These are phyloP conservation scores for Ophiostoma triangulosporum DNA, from an alignment of 2,329 filamentous ascomycete species.

Conservation along the genomic window DNA sequence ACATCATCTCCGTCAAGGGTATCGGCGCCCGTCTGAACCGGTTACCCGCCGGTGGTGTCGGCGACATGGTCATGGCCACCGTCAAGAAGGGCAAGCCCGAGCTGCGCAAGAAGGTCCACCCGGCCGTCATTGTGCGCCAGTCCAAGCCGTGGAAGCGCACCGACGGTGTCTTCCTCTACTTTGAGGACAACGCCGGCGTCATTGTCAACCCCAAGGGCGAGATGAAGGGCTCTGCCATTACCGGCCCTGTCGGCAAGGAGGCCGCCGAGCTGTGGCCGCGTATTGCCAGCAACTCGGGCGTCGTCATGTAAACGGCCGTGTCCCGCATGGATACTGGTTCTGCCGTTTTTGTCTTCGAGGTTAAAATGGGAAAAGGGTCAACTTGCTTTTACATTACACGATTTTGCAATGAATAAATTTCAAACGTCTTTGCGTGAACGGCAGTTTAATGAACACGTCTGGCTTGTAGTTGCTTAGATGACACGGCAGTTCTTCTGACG, in stretches of 20 bases:
- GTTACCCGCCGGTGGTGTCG: constrained; percentile 91
- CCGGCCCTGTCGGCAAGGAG: constrained; percentile 98
- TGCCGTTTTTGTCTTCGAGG: background rate
- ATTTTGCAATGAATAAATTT: no score
- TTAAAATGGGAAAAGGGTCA: background rate
- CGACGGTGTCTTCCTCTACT: constrained; percentile 98
- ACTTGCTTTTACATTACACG: constrained; percentile 3
- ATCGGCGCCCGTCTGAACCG: constrained; percentile 95
- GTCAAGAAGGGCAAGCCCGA: constrained; percentile 99
- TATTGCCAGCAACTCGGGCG: constrained; percentile 99
- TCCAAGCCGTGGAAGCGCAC: constrained; percentile 98
- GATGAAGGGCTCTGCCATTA: constrained; percentile 99
- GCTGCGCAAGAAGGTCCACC: constrained; percentile 99
- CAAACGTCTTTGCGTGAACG: no score
- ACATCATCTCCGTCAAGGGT: constrained; percentile 99
- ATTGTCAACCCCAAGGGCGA: constrained; percentile 99
- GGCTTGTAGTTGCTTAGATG: no score
- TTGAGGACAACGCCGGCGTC: constrained; percentile 99
- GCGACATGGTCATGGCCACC: constrained; percentile 99
- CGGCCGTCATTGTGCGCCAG: constrained; percentile 63
- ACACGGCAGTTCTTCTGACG: no score
- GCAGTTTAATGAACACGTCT: no score
- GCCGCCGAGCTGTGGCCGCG: constrained; percentile 99
- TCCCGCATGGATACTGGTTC: no score
- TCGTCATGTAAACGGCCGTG: constrained; percentile 96